phyloP scores from a whole-genome alignment of 2,329 filamentous ascomycete species.

The Boeremia lycopersici region DNA sequence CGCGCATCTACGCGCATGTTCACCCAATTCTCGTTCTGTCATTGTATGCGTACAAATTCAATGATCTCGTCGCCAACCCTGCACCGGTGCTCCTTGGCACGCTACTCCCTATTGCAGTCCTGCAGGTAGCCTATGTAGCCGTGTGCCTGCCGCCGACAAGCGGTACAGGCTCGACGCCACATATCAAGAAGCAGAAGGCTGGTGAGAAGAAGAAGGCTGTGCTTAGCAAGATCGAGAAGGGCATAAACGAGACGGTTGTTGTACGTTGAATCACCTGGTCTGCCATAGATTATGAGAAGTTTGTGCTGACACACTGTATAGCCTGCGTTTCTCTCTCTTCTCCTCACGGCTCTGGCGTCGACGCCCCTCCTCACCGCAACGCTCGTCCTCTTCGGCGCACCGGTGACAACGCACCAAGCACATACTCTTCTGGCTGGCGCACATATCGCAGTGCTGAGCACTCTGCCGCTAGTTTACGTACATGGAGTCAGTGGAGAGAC shows the following conservation, averaged over 20 bases:
- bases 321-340: slow-evolving; percentile 73
- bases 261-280: slow-evolving; percentile 40
- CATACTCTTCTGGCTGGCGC: slow-evolving; percentile 82
- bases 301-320: slow-evolving; percentile 46
- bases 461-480: slow-evolving; percentile 82
- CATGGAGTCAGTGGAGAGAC: slow-evolving; percentile 75
- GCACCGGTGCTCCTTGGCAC: slow-evolving; percentile 65
- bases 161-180: slow-evolving; percentile 26
- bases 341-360: slow-evolving; percentile 61
- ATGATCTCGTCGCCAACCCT: slow-evolving; percentile 71
- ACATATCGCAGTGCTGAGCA: slow-evolving; percentile 78
- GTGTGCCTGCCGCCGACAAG: slow-evolving; percentile 64
- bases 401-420: slow-evolving; percentile 77
- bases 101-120: slow-evolving; percentile 65
- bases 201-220: slow-evolving; percentile 47
- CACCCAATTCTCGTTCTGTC: slow-evolving; percentile 72
- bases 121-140: slow-evolving; percentile 68
- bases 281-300: background rate
- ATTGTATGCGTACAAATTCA: slow-evolving; percentile 68
- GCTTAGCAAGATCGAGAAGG: slow-evolving; percentile 31
- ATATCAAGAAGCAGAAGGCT: slow-evolving; percentile 59
- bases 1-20: slow-evolving; percentile 65
- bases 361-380: slow-evolving; percentile 64
- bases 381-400: slow-evolving; percentile 89
- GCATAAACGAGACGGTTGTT: slow-evolving; percentile 45